phyloP scores from a whole-genome alignment of 768 basidiomycete species.

The Lactifluus volemus region DNA sequence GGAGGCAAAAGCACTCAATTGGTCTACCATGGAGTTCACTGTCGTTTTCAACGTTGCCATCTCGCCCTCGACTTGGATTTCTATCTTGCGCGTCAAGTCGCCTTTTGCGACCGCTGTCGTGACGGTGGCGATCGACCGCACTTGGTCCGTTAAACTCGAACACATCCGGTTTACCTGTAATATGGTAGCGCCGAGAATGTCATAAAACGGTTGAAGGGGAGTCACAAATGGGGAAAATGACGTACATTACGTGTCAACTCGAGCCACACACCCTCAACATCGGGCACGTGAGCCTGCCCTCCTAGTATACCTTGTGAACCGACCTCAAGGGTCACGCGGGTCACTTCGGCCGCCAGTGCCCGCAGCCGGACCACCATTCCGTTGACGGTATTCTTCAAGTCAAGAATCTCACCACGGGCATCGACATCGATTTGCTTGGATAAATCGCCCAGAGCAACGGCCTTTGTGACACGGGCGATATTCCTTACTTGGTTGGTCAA shows the following conservation, averaged over 20 bases:
- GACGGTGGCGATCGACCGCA: conserved; percentile 70
- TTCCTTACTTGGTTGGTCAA: conserved; percentile 47
- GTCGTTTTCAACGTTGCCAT: conserved; percentile 75
- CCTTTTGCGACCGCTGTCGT: conserved; percentile 84
- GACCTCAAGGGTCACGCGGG: conserved; percentile 72
- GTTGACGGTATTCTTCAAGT: conserved; percentile 54
- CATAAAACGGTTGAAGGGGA: not conserved
- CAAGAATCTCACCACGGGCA: conserved; percentile 77
- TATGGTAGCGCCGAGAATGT: not conserved
- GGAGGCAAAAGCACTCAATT: conserved; percentile 70
- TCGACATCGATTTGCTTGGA: conserved; percentile 86
- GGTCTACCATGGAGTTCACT: conserved; percentile 88
- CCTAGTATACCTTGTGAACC: conserved; percentile 82
- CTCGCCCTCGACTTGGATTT: conserved; percentile 77
- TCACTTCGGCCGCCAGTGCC: conserved; percentile 69
- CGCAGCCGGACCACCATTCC: conserved; percentile 41
- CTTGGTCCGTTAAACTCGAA: conserved; percentile 64
- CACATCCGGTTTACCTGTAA: conserved; percentile 66
- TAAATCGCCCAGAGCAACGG: conserved; percentile 81
- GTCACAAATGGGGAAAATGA: not conserved
- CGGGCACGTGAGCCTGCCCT: conserved; percentile 76
- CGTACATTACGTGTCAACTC: conserved; percentile 65
- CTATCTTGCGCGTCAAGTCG: conserved; percentile 83
- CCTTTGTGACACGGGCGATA: conserved; percentile 50
- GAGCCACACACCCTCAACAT: conserved; percentile 80